phyloP scores from a whole-genome alignment of 441 rosid species.

The Arabidopsis lyrata region DNA sequence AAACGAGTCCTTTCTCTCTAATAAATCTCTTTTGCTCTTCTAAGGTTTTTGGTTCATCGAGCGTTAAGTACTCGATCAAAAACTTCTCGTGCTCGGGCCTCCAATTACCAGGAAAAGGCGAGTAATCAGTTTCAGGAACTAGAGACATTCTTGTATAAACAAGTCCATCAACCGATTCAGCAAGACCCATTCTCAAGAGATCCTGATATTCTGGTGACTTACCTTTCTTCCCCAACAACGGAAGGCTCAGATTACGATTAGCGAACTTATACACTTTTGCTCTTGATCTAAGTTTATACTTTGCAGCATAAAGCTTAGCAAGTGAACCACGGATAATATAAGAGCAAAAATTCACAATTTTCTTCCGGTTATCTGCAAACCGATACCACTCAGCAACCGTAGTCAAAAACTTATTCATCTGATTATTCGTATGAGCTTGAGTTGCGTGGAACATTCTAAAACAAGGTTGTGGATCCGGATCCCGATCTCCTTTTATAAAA shows the following conservation, averaged over 20 bases:
- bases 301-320: slow-evolving; percentile 96
- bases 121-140: slow-evolving; percentile 90
- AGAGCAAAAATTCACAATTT: slow-evolving; percentile 86
- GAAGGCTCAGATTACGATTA: slow-evolving; percentile 76
- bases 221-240: slow-evolving; percentile 93
- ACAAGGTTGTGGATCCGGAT: slow-evolving; percentile 98
- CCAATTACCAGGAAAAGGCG: slow-evolving; percentile 91
- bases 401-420: slow-evolving; percentile 90
- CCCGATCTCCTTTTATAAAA: slow-evolving; percentile 90
- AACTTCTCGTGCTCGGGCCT: slow-evolving; percentile 89
- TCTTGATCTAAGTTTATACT: slow-evolving; percentile 88
- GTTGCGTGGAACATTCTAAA: slow-evolving; percentile 98
- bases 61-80: slow-evolving; percentile 73
- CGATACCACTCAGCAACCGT: slow-evolving; percentile 95
- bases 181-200: slow-evolving; percentile 91
- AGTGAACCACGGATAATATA: slow-evolving; percentile 82
- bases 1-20: slow-evolving; percentile 81
- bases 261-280: slow-evolving; percentile 91
- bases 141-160: slow-evolving; percentile 93
- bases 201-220: slow-evolving; percentile 86
- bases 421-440: slow-evolving; percentile 96
- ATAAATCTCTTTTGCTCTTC: slow-evolving; percentile 77
- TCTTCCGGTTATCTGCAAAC: slow-evolving; percentile 92
- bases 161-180: slow-evolving; percentile 91
- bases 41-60: slow-evolving; percentile 76